Base-by-base conservation (phyloP, 202 grass and related monocot genomes). In the Carex sylvatica region DNA sequence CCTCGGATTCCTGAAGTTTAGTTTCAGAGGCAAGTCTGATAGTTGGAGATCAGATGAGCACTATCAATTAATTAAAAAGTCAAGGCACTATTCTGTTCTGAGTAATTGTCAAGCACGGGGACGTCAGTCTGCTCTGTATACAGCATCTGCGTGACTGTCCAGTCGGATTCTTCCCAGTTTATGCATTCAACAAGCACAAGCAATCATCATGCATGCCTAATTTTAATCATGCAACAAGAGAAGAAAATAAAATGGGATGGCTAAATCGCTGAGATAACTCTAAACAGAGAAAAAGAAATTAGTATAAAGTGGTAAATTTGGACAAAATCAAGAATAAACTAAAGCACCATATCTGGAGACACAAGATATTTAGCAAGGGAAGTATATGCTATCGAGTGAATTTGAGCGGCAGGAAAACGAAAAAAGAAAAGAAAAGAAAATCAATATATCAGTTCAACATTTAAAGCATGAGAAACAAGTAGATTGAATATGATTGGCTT, bases 1-100 rank as follows among this genome's bases (percentile, higher is more conserved):
- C 72, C 6, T 75, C 23, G 72, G 72, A 75, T 75, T 75, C 72
- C 72, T 75, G 49, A 55, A 75, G 49, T 75, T 75, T 55, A 75
- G 14, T 75, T 75, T 15, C 71, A 75, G 30, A 40, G 38, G 71
- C 12, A 55, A 75, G 38, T 74, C 5, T 52, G 53, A 28, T 13
- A 51, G 70, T 16, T 74, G 46, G 23, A 54, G 49, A 74, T 51
- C 3, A 35, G 3, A 35, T 28, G 33, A 35, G 33, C 38, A 40
- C 38, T 40, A 40, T 23, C 23, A 31, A 75, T 75, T 55, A 75
- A 75, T 75, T 75, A 75, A 16, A 75, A 33, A 24, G 38, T 40
- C 28, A 74, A 74, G 15, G 67, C 67, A 31, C 23, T 75, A 49
- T 26, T 54, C 72, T 74, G 47, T 14, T 26, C 71, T 75, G 49